Conservation (phyloP, 2,329 filamentous ascomycete species). For the Epichloe brachyelytri region DNA sequence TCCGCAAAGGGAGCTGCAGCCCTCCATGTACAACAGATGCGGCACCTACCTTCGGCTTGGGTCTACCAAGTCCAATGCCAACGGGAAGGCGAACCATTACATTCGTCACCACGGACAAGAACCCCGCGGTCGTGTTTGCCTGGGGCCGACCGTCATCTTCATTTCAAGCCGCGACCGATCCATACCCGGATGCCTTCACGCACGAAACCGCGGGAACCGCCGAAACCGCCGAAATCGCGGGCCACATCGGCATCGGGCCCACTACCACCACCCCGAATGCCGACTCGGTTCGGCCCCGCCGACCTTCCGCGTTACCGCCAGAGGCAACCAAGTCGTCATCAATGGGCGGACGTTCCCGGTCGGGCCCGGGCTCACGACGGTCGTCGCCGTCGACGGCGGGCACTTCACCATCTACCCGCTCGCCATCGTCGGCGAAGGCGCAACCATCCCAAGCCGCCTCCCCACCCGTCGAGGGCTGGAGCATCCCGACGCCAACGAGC, state of each 20-base stretch:
- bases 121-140: constrained; percentile 34
- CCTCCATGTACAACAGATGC: too few relatives aligned
- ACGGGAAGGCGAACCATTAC: constrained; percentile 16
- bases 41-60: not conserved
- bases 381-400: constrained; percentile 27
- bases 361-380: constrained; percentile 24
- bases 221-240: constrained; percentile 3
- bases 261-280: not conserved
- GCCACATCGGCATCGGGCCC: too few relatives aligned
- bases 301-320: constrained; percentile 29
- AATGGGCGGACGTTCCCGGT: constrained; percentile 32
- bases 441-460: constrained; percentile 29
- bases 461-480: constrained; percentile 17
- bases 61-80: not conserved
- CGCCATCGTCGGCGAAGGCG: constrained; percentile 30
- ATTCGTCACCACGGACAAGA: constrained; percentile 41
- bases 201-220: constrained; percentile 9
- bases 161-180: constrained; percentile 12
- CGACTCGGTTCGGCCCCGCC: constrained; percentile 5
- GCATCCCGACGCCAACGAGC: constrained; percentile 22
- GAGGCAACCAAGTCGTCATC: constrained; percentile 32
- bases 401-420: constrained; percentile 37
- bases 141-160: constrained; percentile 27
- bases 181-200: constrained; percentile 1
- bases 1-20: too few relatives aligned